phyloP scores from a whole-genome alignment of 345 rosid species.

The Moricandia arvensis region DNA sequence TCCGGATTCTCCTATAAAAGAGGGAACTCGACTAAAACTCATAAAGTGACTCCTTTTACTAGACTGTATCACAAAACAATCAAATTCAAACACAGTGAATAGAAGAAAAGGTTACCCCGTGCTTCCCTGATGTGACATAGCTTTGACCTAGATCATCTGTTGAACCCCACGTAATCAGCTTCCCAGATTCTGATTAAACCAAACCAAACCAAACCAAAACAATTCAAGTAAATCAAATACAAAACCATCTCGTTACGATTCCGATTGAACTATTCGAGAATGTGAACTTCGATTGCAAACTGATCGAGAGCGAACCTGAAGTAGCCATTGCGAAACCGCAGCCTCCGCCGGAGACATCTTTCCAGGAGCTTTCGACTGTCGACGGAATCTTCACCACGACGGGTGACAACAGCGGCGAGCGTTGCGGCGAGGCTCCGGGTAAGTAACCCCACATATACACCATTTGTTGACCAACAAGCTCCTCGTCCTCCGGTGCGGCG shows the following conservation, averaged over 20 bases:
- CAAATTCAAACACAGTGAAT: background rate
- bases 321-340: constrained; percentile 98
- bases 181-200: constrained; percentile 65
- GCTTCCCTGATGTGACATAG: constrained; percentile 94
- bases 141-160: constrained; percentile 98
- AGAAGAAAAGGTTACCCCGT: constrained; percentile 61
- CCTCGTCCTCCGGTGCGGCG: constrained; percentile 29
- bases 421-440: constrained; percentile 89
- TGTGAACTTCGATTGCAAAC: background rate
- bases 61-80: background rate
- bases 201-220: background rate
- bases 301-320: constrained; percentile 51
- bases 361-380: constrained; percentile 51
- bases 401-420: constrained; percentile 79
- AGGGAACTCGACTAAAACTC: background rate
- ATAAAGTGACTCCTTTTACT: too few relatives aligned
- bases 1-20: constrained; percentile 77
- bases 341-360: constrained; percentile 88
- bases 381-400: constrained; percentile 46
- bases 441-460: constrained; percentile 95
- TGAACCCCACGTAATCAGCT: constrained; percentile 99
- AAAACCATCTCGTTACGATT: background rate
- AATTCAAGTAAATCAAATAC: background rate
- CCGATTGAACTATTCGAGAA: background rate
- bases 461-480: too few relatives aligned